These are phyloP conservation scores for Floccularia luteovirens DNA, from an alignment of 768 basidiomycete genomes.

Conservation along the genomic window DNA sequence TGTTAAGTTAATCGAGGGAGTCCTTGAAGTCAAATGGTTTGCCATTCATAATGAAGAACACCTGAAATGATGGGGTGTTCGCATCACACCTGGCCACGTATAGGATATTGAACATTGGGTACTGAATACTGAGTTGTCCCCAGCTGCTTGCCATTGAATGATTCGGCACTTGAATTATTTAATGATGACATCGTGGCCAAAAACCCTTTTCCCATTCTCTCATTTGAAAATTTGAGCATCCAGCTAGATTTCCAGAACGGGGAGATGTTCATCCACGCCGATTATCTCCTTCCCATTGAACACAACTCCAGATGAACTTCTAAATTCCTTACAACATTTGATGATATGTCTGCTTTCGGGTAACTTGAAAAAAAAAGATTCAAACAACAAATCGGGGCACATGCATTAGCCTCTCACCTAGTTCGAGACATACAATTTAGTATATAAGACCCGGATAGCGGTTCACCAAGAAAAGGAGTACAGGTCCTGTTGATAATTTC, in stretches of 20 bases:
- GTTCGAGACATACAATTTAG: too few relatives aligned
- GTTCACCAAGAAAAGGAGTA: too few relatives aligned
- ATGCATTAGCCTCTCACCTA: too few relatives aligned
- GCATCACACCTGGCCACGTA: slow-evolving; percentile 29
- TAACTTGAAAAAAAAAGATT: too few relatives aligned
- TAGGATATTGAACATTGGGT: slow-evolving; percentile 43
- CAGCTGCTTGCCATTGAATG: slow-evolving; percentile 75
- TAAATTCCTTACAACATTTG: too few relatives aligned
- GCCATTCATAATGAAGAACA: slow-evolving; percentile 95
- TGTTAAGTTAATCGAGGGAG: too few relatives aligned
- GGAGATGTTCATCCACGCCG: slow-evolving; percentile 83
- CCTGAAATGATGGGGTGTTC: slow-evolving; percentile 73
- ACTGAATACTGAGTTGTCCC: slow-evolving; percentile 64
- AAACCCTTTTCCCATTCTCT: slow-evolving; percentile 78
- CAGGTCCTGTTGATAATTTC: too few relatives aligned
- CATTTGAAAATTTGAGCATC: slow-evolving; percentile 96
- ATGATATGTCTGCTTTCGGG: too few relatives aligned
- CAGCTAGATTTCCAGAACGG: slow-evolving; percentile 62
- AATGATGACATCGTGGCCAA: slow-evolving; percentile 43
- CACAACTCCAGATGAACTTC: slow-evolving; percentile 86
- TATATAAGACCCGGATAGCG: too few relatives aligned
- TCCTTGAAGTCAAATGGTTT: slow-evolving; percentile 98
- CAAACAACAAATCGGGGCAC: too few relatives aligned
- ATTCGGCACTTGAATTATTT: slow-evolving; percentile 40
- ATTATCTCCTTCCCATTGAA: slow-evolving; percentile 79